phyloP scores from a whole-genome alignment of 2,329 filamentous ascomycete genomes.

The Epichloe scottii region DNA sequence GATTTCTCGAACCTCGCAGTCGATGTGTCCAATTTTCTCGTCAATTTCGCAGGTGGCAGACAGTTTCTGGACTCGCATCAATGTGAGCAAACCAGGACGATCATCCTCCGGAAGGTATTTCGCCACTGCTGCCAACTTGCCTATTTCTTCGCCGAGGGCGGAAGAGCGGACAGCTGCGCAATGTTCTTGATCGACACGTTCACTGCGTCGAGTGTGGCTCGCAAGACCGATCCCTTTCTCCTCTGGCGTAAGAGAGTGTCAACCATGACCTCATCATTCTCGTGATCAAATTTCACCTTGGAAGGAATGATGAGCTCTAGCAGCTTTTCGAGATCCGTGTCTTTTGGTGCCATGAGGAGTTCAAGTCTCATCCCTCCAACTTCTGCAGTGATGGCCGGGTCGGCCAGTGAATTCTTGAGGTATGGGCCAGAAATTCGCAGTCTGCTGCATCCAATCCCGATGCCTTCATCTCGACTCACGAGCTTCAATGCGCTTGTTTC shows the following conservation, averaged over 20 bases:
- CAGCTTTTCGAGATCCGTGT: conserved; percentile 69
- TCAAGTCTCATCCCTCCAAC: conserved; percentile 58
- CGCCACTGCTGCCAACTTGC: conserved; percentile 71
- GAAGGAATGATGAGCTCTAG: conserved; percentile 83
- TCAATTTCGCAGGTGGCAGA: conserved; percentile 51
- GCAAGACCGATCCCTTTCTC: conserved; percentile 71
- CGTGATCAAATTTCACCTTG: conserved; percentile 73
- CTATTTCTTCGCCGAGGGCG: conserved; percentile 63
- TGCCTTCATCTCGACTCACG: conserved; percentile 58
- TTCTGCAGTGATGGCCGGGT: conserved; percentile 50
- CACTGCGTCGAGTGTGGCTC: conserved; percentile 52
- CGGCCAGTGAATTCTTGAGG: conserved; percentile 35
- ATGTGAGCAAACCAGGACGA: conserved; percentile 70
- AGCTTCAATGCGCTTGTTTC: conserved; percentile 75
- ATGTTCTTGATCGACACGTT: conserved; percentile 51
- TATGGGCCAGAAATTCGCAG: conserved; percentile 65
- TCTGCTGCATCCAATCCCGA: conserved; percentile 63
- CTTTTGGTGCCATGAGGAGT: conserved; percentile 59
- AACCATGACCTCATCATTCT: conserved; percentile 86
- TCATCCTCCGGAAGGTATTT: conserved; percentile 97
- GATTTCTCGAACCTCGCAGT: conserved; percentile 45
- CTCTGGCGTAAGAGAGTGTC: conserved; percentile 82
- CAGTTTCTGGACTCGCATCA: conserved; percentile 54
- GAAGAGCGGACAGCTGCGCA: conserved; percentile 53
- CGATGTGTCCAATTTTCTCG: conserved; percentile 53